Conservation (phyloP, 2,329 filamentous ascomycete genomes). For the Pyrenochaeta sp. region DNA sequence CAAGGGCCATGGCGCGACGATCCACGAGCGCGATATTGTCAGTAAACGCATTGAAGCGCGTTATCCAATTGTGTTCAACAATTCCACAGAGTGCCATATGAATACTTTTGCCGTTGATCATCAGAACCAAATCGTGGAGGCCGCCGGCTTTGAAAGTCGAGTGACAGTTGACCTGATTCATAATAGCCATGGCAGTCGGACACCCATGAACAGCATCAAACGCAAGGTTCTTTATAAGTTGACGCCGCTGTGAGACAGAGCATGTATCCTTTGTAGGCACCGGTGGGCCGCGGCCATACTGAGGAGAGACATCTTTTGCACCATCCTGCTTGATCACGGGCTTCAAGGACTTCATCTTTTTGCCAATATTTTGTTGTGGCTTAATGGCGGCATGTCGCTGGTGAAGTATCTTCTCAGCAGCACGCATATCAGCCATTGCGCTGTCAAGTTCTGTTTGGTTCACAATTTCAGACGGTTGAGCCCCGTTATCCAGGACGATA, state of each 20-base stretch:
- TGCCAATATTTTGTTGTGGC: not conserved
- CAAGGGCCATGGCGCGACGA: conserved; percentile 3
- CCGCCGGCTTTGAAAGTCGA: not conserved
- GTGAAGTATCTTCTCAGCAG: conserved; percentile 10
- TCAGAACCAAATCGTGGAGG: conserved; percentile 3
- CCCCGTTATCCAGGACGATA: too few relatives aligned
- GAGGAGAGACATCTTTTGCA: not conserved
- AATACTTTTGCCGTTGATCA: conserved; percentile 3
- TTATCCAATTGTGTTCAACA: conserved; percentile 15
- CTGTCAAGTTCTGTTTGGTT: not conserved
- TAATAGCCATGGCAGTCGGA: conserved; percentile 2
- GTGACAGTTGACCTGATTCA: conserved; percentile 12
- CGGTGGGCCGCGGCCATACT: not conserved
- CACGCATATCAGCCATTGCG: conserved; percentile 1
- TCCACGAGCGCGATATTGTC: conserved; percentile 5
- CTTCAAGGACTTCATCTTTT: not conserved
- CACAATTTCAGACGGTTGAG: not conserved
- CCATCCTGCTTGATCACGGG: not conserved
- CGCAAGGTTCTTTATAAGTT: conserved; percentile 4
- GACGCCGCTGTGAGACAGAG: conserved; percentile 4
- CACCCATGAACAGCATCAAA: conserved; percentile 9
- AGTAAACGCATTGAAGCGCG: conserved; percentile 10
- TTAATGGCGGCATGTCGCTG: conserved; percentile 12
- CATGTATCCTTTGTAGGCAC: conserved; percentile 5
- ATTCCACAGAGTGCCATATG: conserved; percentile 2